A percentile compares a stretch with the other conserved stretches of the same genome.
Conservation (phyloP, 2,329 filamentous ascomycete genomes). For the Pseudogymnoascus sp. region DNA sequence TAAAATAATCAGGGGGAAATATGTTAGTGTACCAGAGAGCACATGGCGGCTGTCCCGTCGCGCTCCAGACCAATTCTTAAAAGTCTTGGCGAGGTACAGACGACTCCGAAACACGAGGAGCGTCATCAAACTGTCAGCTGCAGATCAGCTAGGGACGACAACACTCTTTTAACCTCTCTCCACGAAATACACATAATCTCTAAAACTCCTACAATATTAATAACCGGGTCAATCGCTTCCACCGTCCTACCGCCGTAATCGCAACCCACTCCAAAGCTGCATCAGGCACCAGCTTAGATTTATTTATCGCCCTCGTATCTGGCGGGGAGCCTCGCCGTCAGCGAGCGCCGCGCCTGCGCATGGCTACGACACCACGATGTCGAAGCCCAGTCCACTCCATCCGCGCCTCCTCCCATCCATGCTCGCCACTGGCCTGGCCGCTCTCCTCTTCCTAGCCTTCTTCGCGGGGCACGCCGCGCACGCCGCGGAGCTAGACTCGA, state of each 20-base stretch:
- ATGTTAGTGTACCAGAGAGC: not conserved
- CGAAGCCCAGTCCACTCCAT: constrained; percentile 58
- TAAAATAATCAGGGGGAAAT: not conserved
- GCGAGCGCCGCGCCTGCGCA: not conserved
- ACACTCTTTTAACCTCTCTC: constrained; percentile 1
- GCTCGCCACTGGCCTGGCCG: constrained; percentile 50
- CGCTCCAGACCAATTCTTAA: not conserved
- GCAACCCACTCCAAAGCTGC: not conserved
- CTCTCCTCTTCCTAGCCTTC: constrained; percentile 54
- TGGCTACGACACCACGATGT: constrained; percentile 23
- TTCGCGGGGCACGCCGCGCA: constrained; percentile 54
- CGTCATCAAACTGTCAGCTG: constrained; percentile 9
- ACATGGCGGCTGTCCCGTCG: not conserved
- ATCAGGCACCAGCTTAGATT: not conserved
- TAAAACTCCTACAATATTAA: constrained; percentile 1
- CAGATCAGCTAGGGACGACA: not conserved
- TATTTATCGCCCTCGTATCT: constrained; percentile 1
- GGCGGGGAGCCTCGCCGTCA: constrained; percentile 4
- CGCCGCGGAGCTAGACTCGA: constrained; percentile 48
- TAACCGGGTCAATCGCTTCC: not conserved
- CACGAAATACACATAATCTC: constrained; percentile 4
- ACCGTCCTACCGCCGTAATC: not conserved
- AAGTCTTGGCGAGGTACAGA: not conserved
- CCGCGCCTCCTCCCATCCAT: constrained; percentile 64
- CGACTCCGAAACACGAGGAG: constrained; percentile 7